A percentile compares a stretch with the other conserved stretches of the same genome.
These are phyloP conservation scores for Urochloa ruziziensis DNA, from an alignment of 176 grass and related monocot species.

Conservation along the genomic window DNA sequence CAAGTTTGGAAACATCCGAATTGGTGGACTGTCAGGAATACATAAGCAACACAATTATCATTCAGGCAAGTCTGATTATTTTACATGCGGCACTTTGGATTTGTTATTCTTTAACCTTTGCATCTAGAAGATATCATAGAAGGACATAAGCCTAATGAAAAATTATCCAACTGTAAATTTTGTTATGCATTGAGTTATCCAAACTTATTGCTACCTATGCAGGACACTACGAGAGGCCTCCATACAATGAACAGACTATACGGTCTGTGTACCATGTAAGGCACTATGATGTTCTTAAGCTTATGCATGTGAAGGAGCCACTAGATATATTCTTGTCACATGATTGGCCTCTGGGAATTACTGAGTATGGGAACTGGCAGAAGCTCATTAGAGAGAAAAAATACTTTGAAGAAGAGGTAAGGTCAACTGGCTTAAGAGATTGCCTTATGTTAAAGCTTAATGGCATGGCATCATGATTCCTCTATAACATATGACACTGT, in stretches of 20 bases:
- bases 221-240: slow-evolving; percentile 87
- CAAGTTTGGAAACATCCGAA: slow-evolving; percentile 90
- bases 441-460: slow-evolving; percentile 1
- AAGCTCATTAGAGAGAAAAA: slow-evolving; percentile 58
- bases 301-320: slow-evolving; percentile 77
- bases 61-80: slow-evolving; percentile 52
- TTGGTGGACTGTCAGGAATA: slow-evolving; percentile 92
- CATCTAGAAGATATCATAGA: not conserved
- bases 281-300: slow-evolving; percentile 84
- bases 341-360: slow-evolving; percentile 96
- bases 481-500: not conserved
- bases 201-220: slow-evolving; percentile 14
- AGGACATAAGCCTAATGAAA: not conserved
- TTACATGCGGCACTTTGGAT: not conserved
- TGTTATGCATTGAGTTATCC: not conserved
- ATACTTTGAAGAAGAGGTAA: slow-evolving; percentile 63
- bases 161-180: not conserved
- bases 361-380: slow-evolving; percentile 87
- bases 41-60: slow-evolving; percentile 58
- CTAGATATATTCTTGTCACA: slow-evolving; percentile 95
- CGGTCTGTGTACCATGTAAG: slow-evolving; percentile 82
- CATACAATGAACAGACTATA: slow-evolving; percentile 60
- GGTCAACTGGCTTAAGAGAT: not conserved
- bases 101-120: not conserved
- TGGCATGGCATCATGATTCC: not conserved